Base-by-base conservation (phyloP, 1,284 basidiomycete species). In the Quambalaria eucalypti region DNA sequence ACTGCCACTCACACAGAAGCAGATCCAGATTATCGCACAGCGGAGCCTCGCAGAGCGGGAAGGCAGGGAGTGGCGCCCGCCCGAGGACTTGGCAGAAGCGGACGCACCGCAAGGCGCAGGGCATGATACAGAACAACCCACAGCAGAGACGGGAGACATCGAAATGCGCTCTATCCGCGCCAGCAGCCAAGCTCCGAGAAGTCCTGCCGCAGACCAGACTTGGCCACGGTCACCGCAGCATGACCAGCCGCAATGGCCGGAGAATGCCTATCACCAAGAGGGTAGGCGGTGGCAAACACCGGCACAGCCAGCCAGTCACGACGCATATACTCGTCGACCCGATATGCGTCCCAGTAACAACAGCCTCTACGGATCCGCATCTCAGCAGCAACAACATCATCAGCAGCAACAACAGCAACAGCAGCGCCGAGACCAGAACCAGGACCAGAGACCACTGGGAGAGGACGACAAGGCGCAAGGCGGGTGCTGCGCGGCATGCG, bases 1-100 rank as follows among this genome's bases (percentile, higher is more conserved):
- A 0, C 25, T 64, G 23, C 68, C 68, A 16, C 54, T 71, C 3
- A 66, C 60, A 28, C 57, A 58, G 28, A 61, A 52, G 40, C 58
- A 64, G 33, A 29, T 60, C 21, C 36, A 39, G 21, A 21, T 39
- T 4, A 14, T 39, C 16, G 36, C 36, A 12, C 42, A 46, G 42
- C 16, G 25, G 12, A 21, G 36, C 10, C 3, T 14, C 4, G 42
- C 16, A 14, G 42, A 46, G 21, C 12, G 42, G 25, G 42, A 26
- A 14, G 25, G 42, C 4, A 26, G 42, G 5, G 42, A 25, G 25
- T 26, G 19, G 21, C 16, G 25, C 2, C 2, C n/a, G 21, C 21
- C n/a, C 25, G 25, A 5, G 5, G 42, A 26, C 4, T 12, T 23
- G 42, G 42, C 16, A 4, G 3, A 21, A 26, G 42, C 12, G 42